Percentiles rank a stretch among this genome's conserved stretches.
phyloP scores from a whole-genome alignment of 2,329 filamentous ascomycete genomes.

The Nemania sp. region DNA sequence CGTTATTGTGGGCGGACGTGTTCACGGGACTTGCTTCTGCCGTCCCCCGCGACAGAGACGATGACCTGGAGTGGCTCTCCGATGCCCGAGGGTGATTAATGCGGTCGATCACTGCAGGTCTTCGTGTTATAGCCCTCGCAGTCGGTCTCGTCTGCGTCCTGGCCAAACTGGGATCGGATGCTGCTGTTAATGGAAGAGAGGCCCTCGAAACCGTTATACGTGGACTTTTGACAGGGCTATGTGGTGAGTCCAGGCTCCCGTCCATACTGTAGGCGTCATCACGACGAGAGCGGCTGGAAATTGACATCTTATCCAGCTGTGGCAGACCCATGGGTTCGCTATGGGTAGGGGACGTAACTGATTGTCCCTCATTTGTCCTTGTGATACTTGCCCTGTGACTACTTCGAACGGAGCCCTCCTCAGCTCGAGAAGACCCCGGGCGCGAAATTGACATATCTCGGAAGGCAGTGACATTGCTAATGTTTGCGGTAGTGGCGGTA shows the following conservation, averaged over 20 bases:
- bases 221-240: constrained; percentile 49
- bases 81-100: constrained; percentile 54
- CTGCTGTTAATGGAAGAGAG: constrained; percentile 39
- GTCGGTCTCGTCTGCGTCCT: constrained; percentile 36
- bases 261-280: constrained; percentile 54
- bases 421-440: constrained; percentile 45
- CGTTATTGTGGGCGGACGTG: constrained; percentile 62
- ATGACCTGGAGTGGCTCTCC: constrained; percentile 57
- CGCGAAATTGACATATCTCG: constrained; percentile 51
- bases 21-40: constrained; percentile 61
- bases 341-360: constrained; percentile 46
- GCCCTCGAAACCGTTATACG: constrained; percentile 27
- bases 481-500: constrained; percentile 53
- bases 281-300: constrained; percentile 41
- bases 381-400: constrained; percentile 49
- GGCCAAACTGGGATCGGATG: constrained; percentile 41
- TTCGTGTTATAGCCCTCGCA: constrained; percentile 46
- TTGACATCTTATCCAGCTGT: constrained; percentile 38
- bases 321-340: constrained; percentile 42
- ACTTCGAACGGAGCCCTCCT: constrained; percentile 49
- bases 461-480: constrained; percentile 54
- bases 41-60: constrained; percentile 61
- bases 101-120: constrained; percentile 59
- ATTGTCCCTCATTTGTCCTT: constrained; percentile 47
- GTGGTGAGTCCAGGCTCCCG: constrained; percentile 49